Evolutionary conservation across 768 basidiomycete genomes (phyloP).

Genomic region (Porphyrellus cyaneotinctus): DNA sequence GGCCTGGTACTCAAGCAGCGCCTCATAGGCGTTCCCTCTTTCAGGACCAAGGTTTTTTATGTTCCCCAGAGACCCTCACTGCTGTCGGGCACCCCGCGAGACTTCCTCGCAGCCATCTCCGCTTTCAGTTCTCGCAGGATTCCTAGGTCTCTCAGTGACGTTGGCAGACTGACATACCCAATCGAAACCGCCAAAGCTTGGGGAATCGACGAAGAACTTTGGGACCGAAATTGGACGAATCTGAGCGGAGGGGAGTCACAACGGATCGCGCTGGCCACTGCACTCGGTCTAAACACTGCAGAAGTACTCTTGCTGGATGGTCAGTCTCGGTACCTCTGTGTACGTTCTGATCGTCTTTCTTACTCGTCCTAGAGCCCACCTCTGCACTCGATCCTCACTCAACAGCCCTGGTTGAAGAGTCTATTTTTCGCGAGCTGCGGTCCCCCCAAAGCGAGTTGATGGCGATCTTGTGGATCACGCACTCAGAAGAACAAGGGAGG

Average conservation of each 20-base stretch:
- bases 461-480: slow-evolving; percentile 85
- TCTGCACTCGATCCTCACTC: slow-evolving; percentile 78
- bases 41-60: slow-evolving; percentile 77
- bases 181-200: slow-evolving; percentile 56
- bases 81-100: slow-evolving; percentile 75
- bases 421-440: slow-evolving; percentile 49
- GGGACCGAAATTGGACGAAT: slow-evolving; percentile 75
- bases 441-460: slow-evolving; percentile 50
- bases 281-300: slow-evolving; percentile 66
- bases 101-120: slow-evolving; percentile 59
- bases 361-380: slow-evolving; percentile 65
- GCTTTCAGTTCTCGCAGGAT: slow-evolving; percentile 45
- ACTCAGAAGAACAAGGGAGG: slow-evolving; percentile 74
- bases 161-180: slow-evolving; percentile 34
- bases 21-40: slow-evolving; percentile 64
- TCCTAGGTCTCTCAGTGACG: slow-evolving; percentile 20
- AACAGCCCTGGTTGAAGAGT: slow-evolving; percentile 61
- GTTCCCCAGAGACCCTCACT: slow-evolving; percentile 86
- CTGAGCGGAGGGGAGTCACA: slow-evolving; percentile 88
- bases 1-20: background rate
- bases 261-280: slow-evolving; percentile 73
- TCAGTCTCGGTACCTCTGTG: slow-evolving; percentile 30
- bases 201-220: slow-evolving; percentile 65
- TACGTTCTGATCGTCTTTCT: background rate
- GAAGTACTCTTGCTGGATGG: slow-evolving; percentile 81